Evolutionary conservation across 1,284 basidiomycete species (phyloP).

Genomic region (Agroathelia rolfsii): DNA sequence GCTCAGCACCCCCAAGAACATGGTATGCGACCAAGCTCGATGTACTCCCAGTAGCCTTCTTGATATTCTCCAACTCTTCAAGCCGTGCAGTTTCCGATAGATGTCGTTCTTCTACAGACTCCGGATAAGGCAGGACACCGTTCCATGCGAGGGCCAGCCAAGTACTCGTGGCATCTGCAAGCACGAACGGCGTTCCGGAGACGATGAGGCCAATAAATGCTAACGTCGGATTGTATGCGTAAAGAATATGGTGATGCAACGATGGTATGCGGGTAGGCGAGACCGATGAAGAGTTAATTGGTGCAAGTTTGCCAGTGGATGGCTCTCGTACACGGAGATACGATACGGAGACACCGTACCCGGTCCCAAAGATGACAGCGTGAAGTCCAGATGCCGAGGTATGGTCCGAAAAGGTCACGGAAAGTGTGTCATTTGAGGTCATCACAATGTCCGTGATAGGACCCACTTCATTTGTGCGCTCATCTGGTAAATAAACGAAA

Average conservation of each 20-base stretch:
- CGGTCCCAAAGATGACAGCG: constrained; percentile 31
- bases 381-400: constrained; percentile 28
- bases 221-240: constrained; percentile 31
- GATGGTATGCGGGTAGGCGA: constrained; percentile 27
- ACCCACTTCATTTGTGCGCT: constrained; percentile 29
- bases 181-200: constrained; percentile 32
- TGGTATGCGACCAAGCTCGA: constrained; percentile 29
- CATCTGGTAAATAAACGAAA: constrained; percentile 31
- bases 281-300: constrained; percentile 15
- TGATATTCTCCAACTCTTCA: constrained; percentile 16
- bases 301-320: constrained; percentile 6
- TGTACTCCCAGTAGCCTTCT: constrained; percentile 21
- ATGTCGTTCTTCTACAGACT: constrained; percentile 21
- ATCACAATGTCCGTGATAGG: constrained; percentile 19
- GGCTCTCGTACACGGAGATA: constrained; percentile 29
- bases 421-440: constrained; percentile 16
- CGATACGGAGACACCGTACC: constrained; percentile 29
- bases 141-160: constrained; percentile 32
- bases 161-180: constrained; percentile 33
- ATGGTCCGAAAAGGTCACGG: constrained; percentile 25
- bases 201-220: constrained; percentile 32
- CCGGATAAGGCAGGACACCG: constrained; percentile 19
- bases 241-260: constrained; percentile 33
- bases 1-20: constrained; percentile 25
- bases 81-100: constrained; percentile 26